Conservation (phyloP, 108 stramenopile genomes). For the Skeletonema marinoi region DNA sequence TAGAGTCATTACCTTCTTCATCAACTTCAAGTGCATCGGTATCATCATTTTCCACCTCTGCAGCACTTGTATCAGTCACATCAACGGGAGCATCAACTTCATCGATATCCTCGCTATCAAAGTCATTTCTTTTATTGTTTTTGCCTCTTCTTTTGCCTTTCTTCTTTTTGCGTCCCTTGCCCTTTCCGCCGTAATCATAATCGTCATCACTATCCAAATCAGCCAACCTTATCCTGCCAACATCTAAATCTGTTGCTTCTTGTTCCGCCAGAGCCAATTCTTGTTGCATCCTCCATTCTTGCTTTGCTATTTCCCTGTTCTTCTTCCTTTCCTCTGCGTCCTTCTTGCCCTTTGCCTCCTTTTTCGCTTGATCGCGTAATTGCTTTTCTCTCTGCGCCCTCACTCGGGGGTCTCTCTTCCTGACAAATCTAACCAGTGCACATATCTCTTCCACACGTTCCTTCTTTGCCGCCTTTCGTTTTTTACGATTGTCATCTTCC, state of each 20-base stretch:
- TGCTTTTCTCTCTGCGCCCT: constrained; percentile 47
- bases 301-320: constrained; percentile 55
- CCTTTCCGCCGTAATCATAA: constrained; percentile 66
- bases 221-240: constrained; percentile 82
- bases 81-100: background rate
- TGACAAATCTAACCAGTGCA: constrained; percentile 80
- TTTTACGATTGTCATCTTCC: constrained; percentile 89
- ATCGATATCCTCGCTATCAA: constrained; percentile 13
- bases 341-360: constrained; percentile 51
- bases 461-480: constrained; percentile 67
- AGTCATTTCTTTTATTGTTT: constrained; percentile 33
- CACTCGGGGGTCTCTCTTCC: constrained; percentile 85
- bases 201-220: constrained; percentile 88
- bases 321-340: constrained; percentile 51
- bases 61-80: background rate
- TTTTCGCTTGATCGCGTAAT: constrained; percentile 55
- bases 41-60: constrained; percentile 13
- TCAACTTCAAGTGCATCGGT: constrained; percentile 2
- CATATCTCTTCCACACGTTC: constrained; percentile 75
- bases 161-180: constrained; percentile 57
- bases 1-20: constrained; percentile 4
- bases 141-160: constrained; percentile 50
- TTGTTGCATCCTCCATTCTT: constrained; percentile 70
- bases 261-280: constrained; percentile 62
- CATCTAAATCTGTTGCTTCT: constrained; percentile 78